phyloP scores from a whole-genome alignment of 225 moss, liverwort and hornwort species.

The Neckera pumila region DNA sequence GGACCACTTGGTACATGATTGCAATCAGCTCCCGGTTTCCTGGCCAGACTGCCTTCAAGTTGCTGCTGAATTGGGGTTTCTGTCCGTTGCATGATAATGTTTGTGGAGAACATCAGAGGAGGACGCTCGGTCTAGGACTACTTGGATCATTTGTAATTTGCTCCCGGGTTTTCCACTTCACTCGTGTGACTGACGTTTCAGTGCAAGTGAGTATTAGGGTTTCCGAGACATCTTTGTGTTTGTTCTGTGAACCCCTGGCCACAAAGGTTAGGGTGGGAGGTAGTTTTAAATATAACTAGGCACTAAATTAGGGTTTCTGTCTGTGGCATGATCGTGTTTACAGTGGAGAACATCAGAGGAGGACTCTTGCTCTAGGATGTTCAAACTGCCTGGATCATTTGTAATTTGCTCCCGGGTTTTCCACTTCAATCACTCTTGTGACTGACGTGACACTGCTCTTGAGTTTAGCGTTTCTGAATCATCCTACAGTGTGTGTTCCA shows the following conservation, averaged over 20 bases:
- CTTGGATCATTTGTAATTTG: background rate
- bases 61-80: background rate
- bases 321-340: background rate
- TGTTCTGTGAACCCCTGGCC: background rate
- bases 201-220: background rate
- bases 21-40: constrained; percentile 4
- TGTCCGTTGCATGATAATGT: background rate
- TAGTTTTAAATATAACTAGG: background rate
- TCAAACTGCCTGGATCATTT: background rate
- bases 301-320: background rate
- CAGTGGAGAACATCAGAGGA: constrained; percentile 11
- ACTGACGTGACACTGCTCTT: background rate
- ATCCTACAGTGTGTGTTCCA: background rate
- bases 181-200: background rate
- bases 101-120: constrained; percentile 5
- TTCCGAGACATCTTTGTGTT: background rate
- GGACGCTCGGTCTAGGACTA: background rate
- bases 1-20: background rate
- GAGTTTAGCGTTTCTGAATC: background rate
- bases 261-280: background rate
- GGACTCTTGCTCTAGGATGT: background rate
- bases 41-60: background rate
- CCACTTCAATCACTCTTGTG: background rate
- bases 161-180: constrained; percentile 13
- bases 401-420: constrained; percentile 17